Percentiles rank a stretch among this genome's conserved stretches.
Conservation (phyloP, 176 grass and related monocot genomes). For the Musa schizocarpa region DNA sequence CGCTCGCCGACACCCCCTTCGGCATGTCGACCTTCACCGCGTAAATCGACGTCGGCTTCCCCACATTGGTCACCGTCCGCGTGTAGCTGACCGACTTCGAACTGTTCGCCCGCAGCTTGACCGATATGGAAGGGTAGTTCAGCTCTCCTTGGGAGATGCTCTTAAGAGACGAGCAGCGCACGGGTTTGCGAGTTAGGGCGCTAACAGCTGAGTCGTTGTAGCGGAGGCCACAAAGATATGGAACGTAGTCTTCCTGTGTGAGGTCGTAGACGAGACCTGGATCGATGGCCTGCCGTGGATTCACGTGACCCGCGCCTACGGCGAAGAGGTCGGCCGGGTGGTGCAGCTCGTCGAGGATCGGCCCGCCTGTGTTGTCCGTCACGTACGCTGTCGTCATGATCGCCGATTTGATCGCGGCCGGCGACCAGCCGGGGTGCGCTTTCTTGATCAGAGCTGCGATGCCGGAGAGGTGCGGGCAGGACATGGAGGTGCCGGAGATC, state of each 20-base stretch:
- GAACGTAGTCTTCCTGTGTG: background rate
- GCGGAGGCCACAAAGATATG: background rate
- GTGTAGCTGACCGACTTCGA: background rate
- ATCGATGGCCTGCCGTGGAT: slow-evolving; percentile 20
- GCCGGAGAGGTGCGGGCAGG: slow-evolving; percentile 28
- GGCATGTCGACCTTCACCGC: background rate
- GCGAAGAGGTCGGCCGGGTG: slow-evolving; percentile 9
- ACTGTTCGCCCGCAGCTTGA: background rate
- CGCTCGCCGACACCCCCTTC: background rate
- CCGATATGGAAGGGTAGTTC: slow-evolving; percentile 10
- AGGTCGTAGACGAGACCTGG: slow-evolving; percentile 24
- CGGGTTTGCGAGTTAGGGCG: background rate
- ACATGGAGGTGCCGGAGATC: slow-evolving; percentile 26
- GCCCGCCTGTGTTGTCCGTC: slow-evolving; percentile 2
- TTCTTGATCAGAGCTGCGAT: slow-evolving; percentile 30
- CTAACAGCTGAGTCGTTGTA: background rate
- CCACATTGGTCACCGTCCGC: slow-evolving; percentile 13
- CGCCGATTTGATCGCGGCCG: slow-evolving; percentile 27
- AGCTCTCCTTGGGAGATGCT: background rate
- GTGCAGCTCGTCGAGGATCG: background rate
- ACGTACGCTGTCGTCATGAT: slow-evolving; percentile 30
- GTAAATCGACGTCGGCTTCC: background rate
- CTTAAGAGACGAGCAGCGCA: background rate
- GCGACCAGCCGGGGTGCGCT: slow-evolving; percentile 28
- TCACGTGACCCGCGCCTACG: slow-evolving; percentile 30